phyloP scores from a whole-genome alignment of 495 filamentous ascomycete genomes.

The Pyrenula massariospora region DNA sequence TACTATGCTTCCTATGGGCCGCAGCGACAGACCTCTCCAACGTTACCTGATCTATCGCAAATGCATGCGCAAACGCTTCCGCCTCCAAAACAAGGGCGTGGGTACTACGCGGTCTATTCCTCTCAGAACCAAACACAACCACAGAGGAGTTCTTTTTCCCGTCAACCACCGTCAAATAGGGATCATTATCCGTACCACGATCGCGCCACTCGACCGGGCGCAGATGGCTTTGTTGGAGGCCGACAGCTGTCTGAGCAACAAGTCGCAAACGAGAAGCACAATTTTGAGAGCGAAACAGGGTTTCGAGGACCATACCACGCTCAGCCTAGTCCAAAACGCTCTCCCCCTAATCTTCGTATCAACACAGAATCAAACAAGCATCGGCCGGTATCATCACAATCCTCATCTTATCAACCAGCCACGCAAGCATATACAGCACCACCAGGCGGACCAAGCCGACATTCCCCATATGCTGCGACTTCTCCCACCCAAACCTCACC shows the following conservation, averaged over 20 bases:
- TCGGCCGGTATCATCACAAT: background rate
- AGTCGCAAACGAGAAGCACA: conserved; percentile 1
- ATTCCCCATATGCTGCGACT: background rate
- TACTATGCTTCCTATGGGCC: conserved; percentile 2
- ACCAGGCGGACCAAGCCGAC: background rate
- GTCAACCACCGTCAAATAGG: background rate
- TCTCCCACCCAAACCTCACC: background rate
- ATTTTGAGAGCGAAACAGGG: background rate
- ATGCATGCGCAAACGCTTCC: background rate
- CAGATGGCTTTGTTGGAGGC: background rate
- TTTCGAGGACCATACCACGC: background rate
- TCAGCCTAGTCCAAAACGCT: conserved; percentile 1
- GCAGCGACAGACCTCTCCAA: background rate
- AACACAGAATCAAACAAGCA: background rate
- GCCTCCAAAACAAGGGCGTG: conserved; percentile 3
- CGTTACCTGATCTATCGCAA: background rate
- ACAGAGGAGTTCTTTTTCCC: background rate
- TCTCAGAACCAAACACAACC: background rate
- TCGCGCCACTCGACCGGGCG: background rate
- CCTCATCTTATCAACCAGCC: background rate
- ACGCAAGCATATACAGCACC: background rate
- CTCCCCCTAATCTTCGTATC: background rate
- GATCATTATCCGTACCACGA: background rate
- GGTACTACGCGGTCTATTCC: background rate
- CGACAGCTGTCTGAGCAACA: background rate